Conservation (phyloP, 257 asterid species). For the Solanum infundibuliforme region DNA sequence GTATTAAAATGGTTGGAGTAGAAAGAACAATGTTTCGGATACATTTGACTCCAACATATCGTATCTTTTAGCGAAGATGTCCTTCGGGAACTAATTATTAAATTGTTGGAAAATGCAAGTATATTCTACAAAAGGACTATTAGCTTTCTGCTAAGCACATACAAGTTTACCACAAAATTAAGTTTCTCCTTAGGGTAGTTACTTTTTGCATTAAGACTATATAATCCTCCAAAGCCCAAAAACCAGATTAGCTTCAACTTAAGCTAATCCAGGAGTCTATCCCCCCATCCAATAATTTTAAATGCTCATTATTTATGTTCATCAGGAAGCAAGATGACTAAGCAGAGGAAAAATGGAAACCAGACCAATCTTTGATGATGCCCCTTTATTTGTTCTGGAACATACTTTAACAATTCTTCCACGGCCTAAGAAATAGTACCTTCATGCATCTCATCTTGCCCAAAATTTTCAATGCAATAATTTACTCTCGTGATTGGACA, state of each 20-base stretch:
- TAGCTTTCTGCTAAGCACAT: neutral
- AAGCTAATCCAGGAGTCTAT: neutral
- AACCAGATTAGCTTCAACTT: neutral
- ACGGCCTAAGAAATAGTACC: neutral
- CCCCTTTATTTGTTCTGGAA: neutral
- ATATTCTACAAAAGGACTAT: neutral
- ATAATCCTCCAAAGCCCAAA: neutral
- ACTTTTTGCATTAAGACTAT: neutral
- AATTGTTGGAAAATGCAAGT: neutral
- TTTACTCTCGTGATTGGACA: neutral
- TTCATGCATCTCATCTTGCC: neutral
- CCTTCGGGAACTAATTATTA: neutral
- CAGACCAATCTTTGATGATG: neutral
- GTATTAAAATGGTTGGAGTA: neutral
- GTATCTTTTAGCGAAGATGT: neutral
- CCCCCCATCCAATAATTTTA: neutral
- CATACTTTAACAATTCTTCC: neutral
- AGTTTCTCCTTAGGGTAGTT: neutral
- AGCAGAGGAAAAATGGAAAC: neutral
- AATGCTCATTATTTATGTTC: neutral
- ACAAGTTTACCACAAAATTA: neutral
- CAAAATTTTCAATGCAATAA: neutral
- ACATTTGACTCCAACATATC: neutral
- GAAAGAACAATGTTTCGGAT: neutral
- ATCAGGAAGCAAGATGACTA: neutral